Evolutionary conservation across 768 basidiomycete genomes (phyloP).

Genomic region (Cystobasidium onofrii): DNA sequence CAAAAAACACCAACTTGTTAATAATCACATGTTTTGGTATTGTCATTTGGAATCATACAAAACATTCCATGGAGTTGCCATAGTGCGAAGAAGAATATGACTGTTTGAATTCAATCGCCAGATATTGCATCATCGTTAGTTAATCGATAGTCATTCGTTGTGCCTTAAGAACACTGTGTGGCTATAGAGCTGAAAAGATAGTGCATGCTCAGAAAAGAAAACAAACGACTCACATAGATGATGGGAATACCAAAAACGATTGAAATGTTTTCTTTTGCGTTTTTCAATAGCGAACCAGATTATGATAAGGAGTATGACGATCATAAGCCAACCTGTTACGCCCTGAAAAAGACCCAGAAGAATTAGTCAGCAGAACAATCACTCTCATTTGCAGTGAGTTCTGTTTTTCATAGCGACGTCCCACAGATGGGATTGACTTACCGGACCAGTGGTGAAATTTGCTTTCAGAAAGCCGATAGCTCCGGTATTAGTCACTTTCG

Average conservation of each 20-base stretch:
- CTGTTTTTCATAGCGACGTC: too few relatives aligned
- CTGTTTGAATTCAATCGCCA: too few relatives aligned
- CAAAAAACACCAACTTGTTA: conserved; percentile 88
- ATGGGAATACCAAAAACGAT: conserved; percentile 55
- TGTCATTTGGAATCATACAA: conserved; percentile 83
- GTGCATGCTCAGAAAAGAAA: not conserved
- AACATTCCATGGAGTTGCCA: conserved; percentile 57
- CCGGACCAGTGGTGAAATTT: conserved; percentile 66
- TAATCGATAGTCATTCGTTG: too few relatives aligned
- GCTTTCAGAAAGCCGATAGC: conserved; percentile 63
- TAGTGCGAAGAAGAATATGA: conserved; percentile 70
- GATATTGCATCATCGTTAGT: too few relatives aligned
- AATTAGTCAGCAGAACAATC: too few relatives aligned
- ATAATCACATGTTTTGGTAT: conserved; percentile 75
- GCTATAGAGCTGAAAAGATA: not conserved
- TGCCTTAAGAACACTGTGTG: too few relatives aligned
- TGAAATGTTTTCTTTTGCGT: conserved; percentile 52
- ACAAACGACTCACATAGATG: conserved; percentile 49
- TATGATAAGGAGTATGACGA: conserved; percentile 62
- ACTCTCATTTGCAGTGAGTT: too few relatives aligned
- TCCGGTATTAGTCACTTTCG: conserved; percentile 53
- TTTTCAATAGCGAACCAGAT: conserved; percentile 80
- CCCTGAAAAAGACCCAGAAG: conserved; percentile 53
- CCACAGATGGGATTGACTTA: too few relatives aligned
- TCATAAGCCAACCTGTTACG: conserved; percentile 46